Base-by-base conservation (phyloP, 345 rosid genomes). In the Populus euphratica region DNA sequence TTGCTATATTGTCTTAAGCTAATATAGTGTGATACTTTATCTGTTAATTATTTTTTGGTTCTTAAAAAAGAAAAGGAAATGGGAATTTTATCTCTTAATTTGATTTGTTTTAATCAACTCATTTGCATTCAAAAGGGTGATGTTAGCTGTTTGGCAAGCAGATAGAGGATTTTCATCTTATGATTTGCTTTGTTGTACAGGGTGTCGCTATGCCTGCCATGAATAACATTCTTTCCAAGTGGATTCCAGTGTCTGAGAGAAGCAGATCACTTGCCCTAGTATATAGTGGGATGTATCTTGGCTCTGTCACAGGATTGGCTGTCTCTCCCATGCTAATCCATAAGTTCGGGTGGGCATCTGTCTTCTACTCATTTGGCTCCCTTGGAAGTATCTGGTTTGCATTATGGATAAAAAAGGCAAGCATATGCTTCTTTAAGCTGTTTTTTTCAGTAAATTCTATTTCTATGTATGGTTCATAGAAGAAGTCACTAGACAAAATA, bases 201-300 rank as follows among this genome's bases (percentile, higher is more conserved):
- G 99, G 99, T 80, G 99, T 95, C 79, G 99, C 99, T 61, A 95
- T 95, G 99, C 99, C 99, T 84, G 98, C 99, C 52, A 95, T 95
- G 99, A 95, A 95, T 87, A 95, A 93, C 90, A 82, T 93, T 76
- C 89, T 95, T 75, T 95, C 99, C 31, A 93, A 89, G 88, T 95
- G 99, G 99, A 89, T 95, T 86, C 98, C 99, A 44, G 98, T 95
- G 82, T 93, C 98, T 25, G 98, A 95, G 85, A 91, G 99, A 86
- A 95, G 99, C 89, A 92, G 99, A 81, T 92, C 99, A 36, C 95
- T 93, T 84, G 92, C 99, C 56, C 81, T 93, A 2, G 99, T 95
- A 70, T 95, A 95, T 67, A 95, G 99, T 73, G 99, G 98, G 85
- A 95, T 95, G 99, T 92, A 95, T 86, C 97, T 95, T 71, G 99